Evolutionary conservation across 2,329 filamentous ascomycete species (phyloP).

Genomic region (Lecanicillium sp.): DNA sequence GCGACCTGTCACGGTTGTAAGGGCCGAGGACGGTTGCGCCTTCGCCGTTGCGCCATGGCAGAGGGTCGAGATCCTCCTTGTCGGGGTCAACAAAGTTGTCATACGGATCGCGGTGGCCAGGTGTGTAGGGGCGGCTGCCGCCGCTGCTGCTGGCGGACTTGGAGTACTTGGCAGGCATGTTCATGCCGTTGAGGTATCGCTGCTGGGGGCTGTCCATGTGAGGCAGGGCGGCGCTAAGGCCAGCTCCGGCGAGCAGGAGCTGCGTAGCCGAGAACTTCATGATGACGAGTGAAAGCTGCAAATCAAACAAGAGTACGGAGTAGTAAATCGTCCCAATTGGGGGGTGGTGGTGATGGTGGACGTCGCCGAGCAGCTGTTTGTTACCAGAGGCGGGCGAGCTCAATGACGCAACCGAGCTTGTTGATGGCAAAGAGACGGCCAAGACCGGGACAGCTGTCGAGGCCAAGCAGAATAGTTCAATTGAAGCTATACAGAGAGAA

Average conservation of each 20-base stretch:
- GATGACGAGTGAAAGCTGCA: neutral
- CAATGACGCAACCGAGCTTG: no score
- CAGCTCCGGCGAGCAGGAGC: conserved; percentile 19
- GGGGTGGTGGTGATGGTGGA: no score
- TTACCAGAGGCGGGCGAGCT: no score
- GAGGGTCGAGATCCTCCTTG: conserved; percentile 52
- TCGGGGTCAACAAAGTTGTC: conserved; percentile 56
- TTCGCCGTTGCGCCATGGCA: conserved; percentile 56
- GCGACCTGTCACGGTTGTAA: conserved; percentile 58
- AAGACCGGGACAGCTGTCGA: no score
- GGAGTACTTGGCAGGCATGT: conserved; percentile 33
- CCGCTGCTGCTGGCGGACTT: conserved; percentile 30
- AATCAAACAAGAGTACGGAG: no score
- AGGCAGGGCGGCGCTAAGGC: conserved; percentile 16
- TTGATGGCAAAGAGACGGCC: no score
- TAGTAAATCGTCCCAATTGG: no score
- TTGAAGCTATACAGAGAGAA: no score
- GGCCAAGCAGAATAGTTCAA: no score
- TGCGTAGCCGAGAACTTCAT: conserved; percentile 20
- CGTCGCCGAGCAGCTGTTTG: no score
- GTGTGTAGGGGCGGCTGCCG: conserved; percentile 46
- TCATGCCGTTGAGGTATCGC: conserved; percentile 42
- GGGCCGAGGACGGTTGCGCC: conserved; percentile 63
- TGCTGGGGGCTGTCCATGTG: conserved; percentile 46
- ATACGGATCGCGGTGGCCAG: conserved; percentile 51